These are phyloP conservation scores for Silybum marianum DNA, from an alignment of 129 eudicot genomes.

Conservation along the genomic window DNA sequence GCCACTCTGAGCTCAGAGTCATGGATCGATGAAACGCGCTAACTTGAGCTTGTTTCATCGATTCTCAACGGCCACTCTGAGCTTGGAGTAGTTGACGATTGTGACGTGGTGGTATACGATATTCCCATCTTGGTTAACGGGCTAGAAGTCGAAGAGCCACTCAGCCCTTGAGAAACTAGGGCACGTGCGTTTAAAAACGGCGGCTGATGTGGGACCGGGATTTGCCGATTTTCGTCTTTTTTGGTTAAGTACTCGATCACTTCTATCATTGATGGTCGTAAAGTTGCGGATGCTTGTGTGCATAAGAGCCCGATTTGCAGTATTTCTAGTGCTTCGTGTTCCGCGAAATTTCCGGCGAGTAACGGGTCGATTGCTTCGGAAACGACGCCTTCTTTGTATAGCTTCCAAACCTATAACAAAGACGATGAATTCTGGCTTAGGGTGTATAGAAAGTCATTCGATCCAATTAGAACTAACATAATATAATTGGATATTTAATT, in stretches of 20 bases:
- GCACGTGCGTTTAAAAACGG: constrained; percentile 56
- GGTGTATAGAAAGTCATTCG: background rate
- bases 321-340: constrained; percentile 46
- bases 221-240: constrained; percentile 27
- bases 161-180: constrained; percentile 34
- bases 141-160: constrained; percentile 40
- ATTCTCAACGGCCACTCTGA: constrained; percentile 55
- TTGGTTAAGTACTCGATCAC: constrained; percentile 54
- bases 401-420: constrained; percentile 60
- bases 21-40: background rate
- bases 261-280: constrained; percentile 71
- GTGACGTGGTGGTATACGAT: constrained; percentile 56
- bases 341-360: constrained; percentile 47
- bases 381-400: constrained; percentile 43
- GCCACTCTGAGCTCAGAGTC: constrained; percentile 57
- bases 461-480: background rate
- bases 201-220: constrained; percentile 64
- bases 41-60: constrained; percentile 37
- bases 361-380: constrained; percentile 58
- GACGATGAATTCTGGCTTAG: background rate
- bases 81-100: constrained; percentile 56
- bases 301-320: constrained; percentile 67
- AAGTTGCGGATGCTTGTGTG: constrained; percentile 66
- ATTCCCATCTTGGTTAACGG: constrained; percentile 38
- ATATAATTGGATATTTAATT: background rate